These are phyloP conservation scores for Quillaja saponaria DNA, from an alignment of 306 rosid species.

Conservation along the genomic window DNA sequence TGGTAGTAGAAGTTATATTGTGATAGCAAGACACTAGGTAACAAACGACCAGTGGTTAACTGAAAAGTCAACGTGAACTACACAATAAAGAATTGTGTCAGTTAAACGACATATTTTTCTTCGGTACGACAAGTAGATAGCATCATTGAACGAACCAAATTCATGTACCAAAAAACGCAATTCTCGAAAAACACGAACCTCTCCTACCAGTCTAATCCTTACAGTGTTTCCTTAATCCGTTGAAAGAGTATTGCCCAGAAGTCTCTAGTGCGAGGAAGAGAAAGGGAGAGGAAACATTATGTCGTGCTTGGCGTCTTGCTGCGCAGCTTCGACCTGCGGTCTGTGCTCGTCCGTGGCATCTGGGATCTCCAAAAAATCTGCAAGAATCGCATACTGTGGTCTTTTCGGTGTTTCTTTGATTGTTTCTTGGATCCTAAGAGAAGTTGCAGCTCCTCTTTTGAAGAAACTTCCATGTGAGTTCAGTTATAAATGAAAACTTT, in stretches of 20 bases:
- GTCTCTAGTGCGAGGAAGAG: too few species aligned
- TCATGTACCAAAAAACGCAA: too few species aligned
- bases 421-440: constrained; percentile 85
- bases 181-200: not conserved
- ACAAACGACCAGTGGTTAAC: too few species aligned
- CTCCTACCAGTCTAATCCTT: not conserved
- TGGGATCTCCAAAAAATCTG: constrained; percentile 78
- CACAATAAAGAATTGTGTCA: too few species aligned
- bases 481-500: not conserved
- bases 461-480: constrained; percentile 82
- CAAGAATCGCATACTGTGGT: constrained; percentile 85
- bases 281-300: constrained; percentile 41
- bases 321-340: constrained; percentile 66
- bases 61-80: too few species aligned
- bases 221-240: too few species aligned
- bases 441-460: constrained; percentile 80
- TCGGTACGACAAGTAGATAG: too few species aligned
- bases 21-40: too few species aligned
- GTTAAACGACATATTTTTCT: too few species aligned
- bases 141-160: too few species aligned
- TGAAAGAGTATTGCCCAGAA: not conserved
- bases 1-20: too few species aligned
- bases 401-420: constrained; percentile 79
- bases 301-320: constrained; percentile 75
- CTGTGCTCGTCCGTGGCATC: constrained; percentile 80